Evolutionary conservation across 2,329 filamentous ascomycete genomes (phyloP).

Genomic region (Tolypocladium endophyticum): DNA sequence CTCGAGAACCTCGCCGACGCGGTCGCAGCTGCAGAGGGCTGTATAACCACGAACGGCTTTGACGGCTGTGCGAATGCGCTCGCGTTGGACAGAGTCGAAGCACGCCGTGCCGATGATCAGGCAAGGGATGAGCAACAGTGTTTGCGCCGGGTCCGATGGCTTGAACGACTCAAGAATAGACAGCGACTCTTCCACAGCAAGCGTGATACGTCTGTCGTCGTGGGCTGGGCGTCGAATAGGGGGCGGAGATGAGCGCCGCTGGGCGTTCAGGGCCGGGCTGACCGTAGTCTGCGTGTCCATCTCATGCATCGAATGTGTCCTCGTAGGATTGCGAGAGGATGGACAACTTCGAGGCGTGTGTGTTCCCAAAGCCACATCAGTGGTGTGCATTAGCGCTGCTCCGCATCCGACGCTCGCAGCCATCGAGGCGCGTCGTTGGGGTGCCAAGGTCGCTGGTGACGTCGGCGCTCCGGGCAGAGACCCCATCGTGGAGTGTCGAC

Average conservation of each 20-base stretch:
- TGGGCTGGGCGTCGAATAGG: conserved; percentile 35
- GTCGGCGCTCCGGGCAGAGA: conserved; percentile 10
- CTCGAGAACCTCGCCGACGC: conserved; percentile 41
- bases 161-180: conserved; percentile 43
- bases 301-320: conserved; percentile 30
- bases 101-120: conserved; percentile 51
- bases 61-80: conserved; percentile 39
- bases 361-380: conserved; percentile 3
- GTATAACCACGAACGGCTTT: conserved; percentile 46
- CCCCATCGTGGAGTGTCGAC: conserved; percentile 19
- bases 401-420: conserved; percentile 14
- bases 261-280: conserved; percentile 6
- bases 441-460: conserved; percentile 9
- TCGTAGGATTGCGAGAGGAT: conserved; percentile 23
- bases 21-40: conserved; percentile 47
- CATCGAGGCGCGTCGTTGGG: conserved; percentile 23
- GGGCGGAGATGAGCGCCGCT: conserved; percentile 28
- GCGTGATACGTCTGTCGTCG: conserved; percentile 39
- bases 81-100: conserved; percentile 40
- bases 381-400: neutral
- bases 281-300: conserved; percentile 12
- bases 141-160: conserved; percentile 47
- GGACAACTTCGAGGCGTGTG: conserved; percentile 18
- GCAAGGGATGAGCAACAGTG: conserved; percentile 48
- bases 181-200: conserved; percentile 47